Evolutionary conservation across 2,329 filamentous ascomycete species (phyloP).

Genomic region (Penicillium sp.): DNA sequence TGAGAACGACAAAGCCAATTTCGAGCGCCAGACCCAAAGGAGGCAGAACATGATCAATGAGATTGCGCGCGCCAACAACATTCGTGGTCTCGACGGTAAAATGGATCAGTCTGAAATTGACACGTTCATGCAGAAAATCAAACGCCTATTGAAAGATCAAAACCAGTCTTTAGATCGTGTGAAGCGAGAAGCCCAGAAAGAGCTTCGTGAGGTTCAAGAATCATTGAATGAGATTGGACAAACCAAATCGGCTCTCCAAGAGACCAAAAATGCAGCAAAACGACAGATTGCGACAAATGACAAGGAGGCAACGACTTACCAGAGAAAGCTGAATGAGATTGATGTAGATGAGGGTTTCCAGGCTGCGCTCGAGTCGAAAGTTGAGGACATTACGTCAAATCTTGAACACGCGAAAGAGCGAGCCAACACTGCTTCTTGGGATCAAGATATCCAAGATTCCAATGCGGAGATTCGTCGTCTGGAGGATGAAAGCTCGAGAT

Average conservation of each 20-base stretch:
- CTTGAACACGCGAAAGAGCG: conserved; percentile 64
- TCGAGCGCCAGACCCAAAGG: conserved; percentile 73
- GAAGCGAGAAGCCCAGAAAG: conserved; percentile 70
- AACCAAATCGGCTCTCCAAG: conserved; percentile 67
- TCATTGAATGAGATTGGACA: conserved; percentile 72
- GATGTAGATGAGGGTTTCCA: conserved; percentile 82
- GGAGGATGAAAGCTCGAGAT: conserved; percentile 68
- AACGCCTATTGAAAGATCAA: conserved; percentile 74
- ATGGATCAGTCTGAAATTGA: conserved; percentile 70
- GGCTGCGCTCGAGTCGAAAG: conserved; percentile 70
- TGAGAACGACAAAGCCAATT: conserved; percentile 81
- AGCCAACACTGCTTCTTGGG: conserved; percentile 64
- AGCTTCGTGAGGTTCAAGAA: conserved; percentile 70
- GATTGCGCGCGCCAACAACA: conserved; percentile 70
- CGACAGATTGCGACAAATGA: conserved; percentile 73
- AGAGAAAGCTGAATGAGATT: conserved; percentile 69
- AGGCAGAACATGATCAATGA: conserved; percentile 75
- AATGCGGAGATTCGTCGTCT: conserved; percentile 65
- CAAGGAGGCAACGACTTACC: conserved; percentile 63
- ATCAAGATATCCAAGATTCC: conserved; percentile 66
- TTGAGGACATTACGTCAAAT: conserved; percentile 65
- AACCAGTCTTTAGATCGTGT: conserved; percentile 72
- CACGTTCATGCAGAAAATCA: conserved; percentile 74
- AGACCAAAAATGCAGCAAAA: conserved; percentile 71
- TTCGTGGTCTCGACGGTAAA: conserved; percentile 80